Conservation (phyloP, 768 basidiomycete species). For the Lentinula aciculospora region DNA sequence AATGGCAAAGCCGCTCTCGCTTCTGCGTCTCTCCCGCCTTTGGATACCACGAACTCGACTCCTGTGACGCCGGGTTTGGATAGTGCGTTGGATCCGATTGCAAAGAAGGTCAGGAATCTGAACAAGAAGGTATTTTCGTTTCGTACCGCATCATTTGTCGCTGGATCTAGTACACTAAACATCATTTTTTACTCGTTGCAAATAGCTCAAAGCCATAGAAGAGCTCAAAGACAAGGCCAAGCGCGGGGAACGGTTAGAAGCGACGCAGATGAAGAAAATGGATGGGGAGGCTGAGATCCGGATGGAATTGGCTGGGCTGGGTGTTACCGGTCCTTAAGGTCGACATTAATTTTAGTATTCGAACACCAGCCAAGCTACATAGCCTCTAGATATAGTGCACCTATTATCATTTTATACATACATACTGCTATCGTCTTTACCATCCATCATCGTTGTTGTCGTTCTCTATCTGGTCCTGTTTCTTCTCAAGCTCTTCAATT, state of each 20-base stretch:
- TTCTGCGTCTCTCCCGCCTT: constrained; percentile 7
- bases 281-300: constrained; percentile 83
- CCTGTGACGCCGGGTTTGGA: constrained; percentile 54
- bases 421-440: too few species aligned
- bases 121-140: constrained; percentile 78
- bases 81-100: constrained; percentile 62
- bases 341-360: too few species aligned
- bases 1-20: constrained; percentile 7
- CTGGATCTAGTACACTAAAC: neutral
- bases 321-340: constrained; percentile 5
- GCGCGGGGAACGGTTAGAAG: constrained; percentile 88
- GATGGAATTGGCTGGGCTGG: constrained; percentile 60
- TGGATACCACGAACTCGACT: constrained; percentile 20
- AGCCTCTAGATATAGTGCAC: too few species aligned
- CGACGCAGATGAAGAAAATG: constrained; percentile 96
- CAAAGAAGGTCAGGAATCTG: constrained; percentile 93
- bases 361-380: too few species aligned
- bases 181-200: neutral
- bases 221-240: constrained; percentile 91
- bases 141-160: too few species aligned
- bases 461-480: too few species aligned
- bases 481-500: too few species aligned
- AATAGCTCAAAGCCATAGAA: constrained; percentile 94
- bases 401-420: too few species aligned
- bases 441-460: too few species aligned